phyloP scores from a whole-genome alignment of 139 green algal genomes.

The Coelastrella sp. region DNA sequence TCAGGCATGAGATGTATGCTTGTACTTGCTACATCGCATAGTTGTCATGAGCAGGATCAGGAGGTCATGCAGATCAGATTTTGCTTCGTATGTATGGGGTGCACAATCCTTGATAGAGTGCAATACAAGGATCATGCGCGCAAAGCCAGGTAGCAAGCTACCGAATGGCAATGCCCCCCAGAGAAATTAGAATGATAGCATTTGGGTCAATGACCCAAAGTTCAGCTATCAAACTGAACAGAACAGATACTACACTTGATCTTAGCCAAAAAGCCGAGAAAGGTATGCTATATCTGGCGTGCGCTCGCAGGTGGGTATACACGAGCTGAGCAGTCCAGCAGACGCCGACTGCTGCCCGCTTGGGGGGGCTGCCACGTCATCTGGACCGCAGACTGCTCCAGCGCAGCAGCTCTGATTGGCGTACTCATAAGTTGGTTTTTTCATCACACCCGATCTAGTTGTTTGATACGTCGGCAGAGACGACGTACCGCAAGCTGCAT shows the following conservation, averaged over 20 bases:
- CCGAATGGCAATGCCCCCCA: slow-evolving; percentile 33
- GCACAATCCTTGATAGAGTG: slow-evolving; percentile 35
- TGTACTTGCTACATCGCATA: no score
- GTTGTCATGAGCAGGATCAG: no score
- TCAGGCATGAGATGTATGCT: no score
- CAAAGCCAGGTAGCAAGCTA: slow-evolving; percentile 26
- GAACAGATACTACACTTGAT: slow-evolving; percentile 90
- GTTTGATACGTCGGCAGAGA: no score
- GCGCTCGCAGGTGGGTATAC: neutral
- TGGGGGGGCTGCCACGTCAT: neutral
- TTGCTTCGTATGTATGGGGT: slow-evolving; percentile 1
- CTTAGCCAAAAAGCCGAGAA: slow-evolving; percentile 89
- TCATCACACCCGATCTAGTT: no score
- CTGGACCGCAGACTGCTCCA: no score
- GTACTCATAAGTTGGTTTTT: no score
- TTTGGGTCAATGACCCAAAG: slow-evolving; percentile 56
- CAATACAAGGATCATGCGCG: slow-evolving; percentile 34
- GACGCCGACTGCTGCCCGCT: neutral
- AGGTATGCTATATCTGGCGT: slow-evolving; percentile 63
- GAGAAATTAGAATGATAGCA: slow-evolving; percentile 72
- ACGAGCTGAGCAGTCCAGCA: neutral
- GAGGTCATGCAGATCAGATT: no score
- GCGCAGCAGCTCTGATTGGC: no score
- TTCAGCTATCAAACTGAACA: slow-evolving; percentile 79
- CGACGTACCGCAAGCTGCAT: no score